Evolutionary conservation across 495 filamentous ascomycete genomes (phyloP).

Genomic region (Penicillium ucsense): DNA sequence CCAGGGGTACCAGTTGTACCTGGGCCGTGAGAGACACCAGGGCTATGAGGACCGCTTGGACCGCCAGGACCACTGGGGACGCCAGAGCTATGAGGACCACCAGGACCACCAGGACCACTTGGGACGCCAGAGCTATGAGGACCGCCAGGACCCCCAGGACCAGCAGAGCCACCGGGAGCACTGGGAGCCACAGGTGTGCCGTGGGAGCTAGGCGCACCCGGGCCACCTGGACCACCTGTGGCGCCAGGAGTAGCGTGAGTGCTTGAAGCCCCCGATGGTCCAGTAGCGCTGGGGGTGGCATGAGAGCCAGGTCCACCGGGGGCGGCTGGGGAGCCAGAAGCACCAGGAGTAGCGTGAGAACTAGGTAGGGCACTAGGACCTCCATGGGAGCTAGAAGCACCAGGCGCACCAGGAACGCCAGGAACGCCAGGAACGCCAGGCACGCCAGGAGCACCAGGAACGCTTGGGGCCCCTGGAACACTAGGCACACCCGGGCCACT

Average conservation of each 20-base stretch:
- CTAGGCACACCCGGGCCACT: neutral
- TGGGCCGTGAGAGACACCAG: neutral
- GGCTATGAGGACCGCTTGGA: neutral
- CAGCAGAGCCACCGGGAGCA: neutral
- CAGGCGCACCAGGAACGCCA: neutral
- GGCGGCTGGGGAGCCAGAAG: conserved; percentile 3
- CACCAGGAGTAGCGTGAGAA: conserved; percentile 5
- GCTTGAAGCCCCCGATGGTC: neutral
- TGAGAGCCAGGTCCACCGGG: neutral
- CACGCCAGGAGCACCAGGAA: neutral
- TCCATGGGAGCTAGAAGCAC: neutral
- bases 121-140: neutral
- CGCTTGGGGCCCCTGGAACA: neutral
- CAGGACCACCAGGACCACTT: neutral
- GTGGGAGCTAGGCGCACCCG: neutral
- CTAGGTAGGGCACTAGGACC: conserved; percentile 10
- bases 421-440: neutral
- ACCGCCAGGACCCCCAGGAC: neutral
- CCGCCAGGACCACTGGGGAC: neutral
- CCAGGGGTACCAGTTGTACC: neutral
- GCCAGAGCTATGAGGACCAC: neutral
- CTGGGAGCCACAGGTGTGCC: neutral
- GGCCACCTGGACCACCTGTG: neutral
- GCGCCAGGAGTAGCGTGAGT: neutral
- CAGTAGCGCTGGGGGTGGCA: neutral